Percentiles rank a stretch among this genome's conserved stretches.
These are phyloP conservation scores for Picocystis sp. DNA, from an alignment of 163 green algal genomes.

Conservation along the genomic window DNA sequence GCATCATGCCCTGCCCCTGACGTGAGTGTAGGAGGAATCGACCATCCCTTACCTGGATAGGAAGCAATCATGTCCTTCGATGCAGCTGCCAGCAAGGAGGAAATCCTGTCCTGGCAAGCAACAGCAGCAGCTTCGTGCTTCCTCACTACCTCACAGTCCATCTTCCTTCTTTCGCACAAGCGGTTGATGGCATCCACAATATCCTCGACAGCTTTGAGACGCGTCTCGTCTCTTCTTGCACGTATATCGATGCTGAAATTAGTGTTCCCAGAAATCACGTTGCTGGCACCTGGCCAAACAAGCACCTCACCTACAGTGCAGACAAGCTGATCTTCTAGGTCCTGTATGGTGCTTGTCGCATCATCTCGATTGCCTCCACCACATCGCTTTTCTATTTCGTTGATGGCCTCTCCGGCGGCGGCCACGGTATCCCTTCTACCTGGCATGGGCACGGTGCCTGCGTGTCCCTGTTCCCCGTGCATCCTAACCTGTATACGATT, in stretches of 20 bases:
- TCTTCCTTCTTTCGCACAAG: constrained; percentile 8
- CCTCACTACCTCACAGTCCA: constrained; percentile 9
- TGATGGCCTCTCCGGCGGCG: constrained; percentile 48
- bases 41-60: not conserved
- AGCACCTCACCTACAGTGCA: constrained; percentile 70
- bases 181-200: constrained; percentile 1
- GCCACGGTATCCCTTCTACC: constrained; percentile 46
- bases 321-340: constrained; percentile 35
- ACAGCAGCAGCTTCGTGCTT: constrained; percentile 46
- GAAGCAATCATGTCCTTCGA: constrained; percentile 1
- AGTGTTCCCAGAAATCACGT: constrained; percentile 59
- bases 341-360: not conserved
- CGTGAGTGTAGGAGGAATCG: not conserved
- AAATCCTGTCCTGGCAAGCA: not conserved
- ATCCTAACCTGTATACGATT: constrained; percentile 47
- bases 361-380: constrained; percentile 15
- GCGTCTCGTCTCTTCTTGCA: constrained; percentile 12
- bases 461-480: constrained; percentile 58
- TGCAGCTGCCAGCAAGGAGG: not conserved
- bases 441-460: constrained; percentile 79
- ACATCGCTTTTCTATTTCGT: constrained; percentile 41
- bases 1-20: constrained; percentile 74
- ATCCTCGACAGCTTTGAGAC: constrained; percentile 10
- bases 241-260: constrained; percentile 58
- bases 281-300: constrained; percentile 59